Evolutionary conservation across 139 green algal genomes (phyloP).

Genomic region (Ettlia oleoabundans): DNA sequence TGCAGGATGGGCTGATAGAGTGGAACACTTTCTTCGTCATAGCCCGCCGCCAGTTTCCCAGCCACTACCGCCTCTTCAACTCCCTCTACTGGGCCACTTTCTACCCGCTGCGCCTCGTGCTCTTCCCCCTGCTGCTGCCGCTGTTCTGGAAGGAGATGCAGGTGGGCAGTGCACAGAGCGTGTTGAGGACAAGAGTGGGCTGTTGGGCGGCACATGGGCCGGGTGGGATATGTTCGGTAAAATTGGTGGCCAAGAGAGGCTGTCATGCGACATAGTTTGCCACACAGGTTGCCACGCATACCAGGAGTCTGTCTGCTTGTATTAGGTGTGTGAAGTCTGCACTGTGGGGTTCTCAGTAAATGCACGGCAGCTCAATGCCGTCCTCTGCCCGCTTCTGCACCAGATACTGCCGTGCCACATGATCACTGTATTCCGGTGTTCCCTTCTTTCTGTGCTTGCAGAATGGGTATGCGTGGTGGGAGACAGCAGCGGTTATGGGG

Average conservation of each 20-base stretch:
- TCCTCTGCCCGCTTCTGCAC: too few relatives aligned
- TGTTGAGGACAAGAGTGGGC: too few relatives aligned
- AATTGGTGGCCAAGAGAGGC: too few relatives aligned
- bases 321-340: too few relatives aligned
- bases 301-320: too few relatives aligned
- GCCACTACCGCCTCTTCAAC: conserved; percentile 20
- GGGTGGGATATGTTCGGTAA: neutral
- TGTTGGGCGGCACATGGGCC: too few relatives aligned
- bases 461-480: conserved; percentile 19
- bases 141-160: conserved; percentile 27
- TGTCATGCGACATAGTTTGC: too few relatives aligned
- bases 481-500: conserved; percentile 11
- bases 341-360: too few relatives aligned
- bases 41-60: conserved; percentile 17
- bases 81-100: conserved; percentile 16
- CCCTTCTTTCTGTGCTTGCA: neutral
- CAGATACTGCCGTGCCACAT: too few relatives aligned
- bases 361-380: too few relatives aligned
- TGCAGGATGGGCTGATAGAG: conserved; percentile 25
- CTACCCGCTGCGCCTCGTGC: conserved; percentile 20
- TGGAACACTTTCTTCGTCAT: conserved; percentile 37
- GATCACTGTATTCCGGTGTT: too few relatives aligned
- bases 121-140: conserved; percentile 31
- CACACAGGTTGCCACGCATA: too few relatives aligned
- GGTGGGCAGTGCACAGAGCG: neutral